Percentiles rank a stretch among this genome's conserved stretches.
Conservation (phyloP, 192 early-diverging fungal species). For the Entrophospora sp. region DNA sequence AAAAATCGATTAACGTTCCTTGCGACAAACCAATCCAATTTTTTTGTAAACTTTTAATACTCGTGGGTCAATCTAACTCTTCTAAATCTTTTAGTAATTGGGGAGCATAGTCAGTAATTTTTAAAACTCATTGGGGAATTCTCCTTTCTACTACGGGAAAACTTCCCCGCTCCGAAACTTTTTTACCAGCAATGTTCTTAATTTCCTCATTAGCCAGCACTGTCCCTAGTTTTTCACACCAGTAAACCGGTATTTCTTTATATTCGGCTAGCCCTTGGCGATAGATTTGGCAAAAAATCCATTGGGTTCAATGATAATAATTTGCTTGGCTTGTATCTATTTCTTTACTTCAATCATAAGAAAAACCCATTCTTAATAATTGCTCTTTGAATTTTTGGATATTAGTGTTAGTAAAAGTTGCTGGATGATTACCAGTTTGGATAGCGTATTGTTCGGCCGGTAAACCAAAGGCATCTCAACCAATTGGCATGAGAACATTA, state of each 20-base stretch:
- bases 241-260: slow-evolving; percentile 8
- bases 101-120: neutral
- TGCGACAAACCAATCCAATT: slow-evolving; percentile 8
- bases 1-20: too few relatives aligned
- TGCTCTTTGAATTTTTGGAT: neutral
- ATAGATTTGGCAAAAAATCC: neutral
- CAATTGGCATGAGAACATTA: neutral
- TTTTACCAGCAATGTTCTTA: neutral
- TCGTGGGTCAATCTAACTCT: neutral
- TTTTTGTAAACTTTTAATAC: slow-evolving; percentile 4
- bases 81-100: neutral
- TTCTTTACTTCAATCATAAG: slow-evolving; percentile 9
- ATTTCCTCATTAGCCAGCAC: neutral
- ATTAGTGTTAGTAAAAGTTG: neutral
- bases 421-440: neutral
- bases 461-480: neutral
- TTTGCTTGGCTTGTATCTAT: neutral
- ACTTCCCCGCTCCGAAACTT: slow-evolving; percentile 1
- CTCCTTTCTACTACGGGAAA: neutral
- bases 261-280: neutral
- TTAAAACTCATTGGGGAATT: slow-evolving; percentile 7
- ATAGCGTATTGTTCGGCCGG: slow-evolving; percentile 5
- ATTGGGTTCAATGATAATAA: slow-evolving; percentile 1
- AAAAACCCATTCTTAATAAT: neutral
- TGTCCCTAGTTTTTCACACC: slow-evolving; percentile 4